A percentile compares a stretch with the other conserved stretches of the same genome.
These are phyloP conservation scores for Hyparrhenia diplandra DNA, from an alignment of 176 grass and related monocot species.

Conservation along the genomic window DNA sequence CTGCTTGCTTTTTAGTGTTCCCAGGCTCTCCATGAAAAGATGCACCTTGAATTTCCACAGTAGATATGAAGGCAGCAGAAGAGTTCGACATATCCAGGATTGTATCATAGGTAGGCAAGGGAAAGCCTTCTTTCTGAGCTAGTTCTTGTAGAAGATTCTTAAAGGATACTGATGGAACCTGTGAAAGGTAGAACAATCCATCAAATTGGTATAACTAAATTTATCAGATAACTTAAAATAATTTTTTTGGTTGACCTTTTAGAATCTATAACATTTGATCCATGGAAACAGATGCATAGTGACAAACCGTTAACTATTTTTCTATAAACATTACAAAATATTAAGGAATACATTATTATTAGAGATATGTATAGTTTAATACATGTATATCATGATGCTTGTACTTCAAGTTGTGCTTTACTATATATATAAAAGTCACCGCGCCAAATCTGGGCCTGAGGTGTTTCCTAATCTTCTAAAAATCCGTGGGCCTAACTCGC, in stretches of 20 bases:
- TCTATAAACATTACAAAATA: neutral
- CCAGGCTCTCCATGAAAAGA: conserved; percentile 47
- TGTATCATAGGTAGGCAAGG: conserved; percentile 57
- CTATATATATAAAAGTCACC: no score
- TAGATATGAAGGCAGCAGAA: conserved; percentile 39
- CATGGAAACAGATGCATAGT: neutral
- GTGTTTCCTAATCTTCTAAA: no score
- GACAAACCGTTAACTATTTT: neutral
- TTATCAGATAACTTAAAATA: conserved; percentile 14
- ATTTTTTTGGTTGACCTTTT: neutral
- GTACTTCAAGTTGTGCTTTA: no score
- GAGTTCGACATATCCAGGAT: conserved; percentile 15
- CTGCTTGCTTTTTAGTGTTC: conserved; percentile 73
- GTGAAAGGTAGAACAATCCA: conserved; percentile 24
- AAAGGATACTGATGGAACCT: conserved; percentile 44
- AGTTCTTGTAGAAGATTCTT: conserved; percentile 69
- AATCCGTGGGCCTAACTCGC: no score
- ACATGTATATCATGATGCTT: neutral
- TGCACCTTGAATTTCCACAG: conserved; percentile 50
- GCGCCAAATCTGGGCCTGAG: no score
- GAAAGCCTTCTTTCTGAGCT: conserved; percentile 44
- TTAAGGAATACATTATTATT: no score
- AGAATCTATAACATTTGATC: no score
- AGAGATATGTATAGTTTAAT: no score
- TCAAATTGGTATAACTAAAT: conserved; percentile 30